A percentile compares a stretch with the other conserved stretches of the same genome.
Evolutionary conservation across 2,329 filamentous ascomycete species (phyloP).

Genomic region (Fusarium sp.): DNA sequence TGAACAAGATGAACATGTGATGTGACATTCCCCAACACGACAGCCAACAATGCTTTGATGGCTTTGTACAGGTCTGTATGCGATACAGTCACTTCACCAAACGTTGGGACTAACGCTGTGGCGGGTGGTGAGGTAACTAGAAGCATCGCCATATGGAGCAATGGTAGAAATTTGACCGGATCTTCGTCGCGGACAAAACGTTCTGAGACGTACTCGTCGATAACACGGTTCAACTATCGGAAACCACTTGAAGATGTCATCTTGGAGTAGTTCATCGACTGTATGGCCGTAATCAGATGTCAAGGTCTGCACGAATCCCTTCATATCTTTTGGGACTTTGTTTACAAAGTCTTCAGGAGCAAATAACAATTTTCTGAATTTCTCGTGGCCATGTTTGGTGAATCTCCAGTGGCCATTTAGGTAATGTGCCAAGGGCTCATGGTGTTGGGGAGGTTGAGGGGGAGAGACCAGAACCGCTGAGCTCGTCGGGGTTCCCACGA

Average conservation of each 20-base stretch:
- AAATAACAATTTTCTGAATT: background rate
- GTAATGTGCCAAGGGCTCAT: background rate
- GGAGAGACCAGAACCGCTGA: too few species aligned
- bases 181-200: background rate
- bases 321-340: background rate
- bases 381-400: background rate
- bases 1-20: background rate
- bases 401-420: background rate
- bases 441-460: too few species aligned
- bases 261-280: background rate
- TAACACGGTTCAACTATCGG: background rate
- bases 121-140: background rate
- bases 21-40: background rate
- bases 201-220: background rate
- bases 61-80: background rate
- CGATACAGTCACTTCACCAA: accelerated
- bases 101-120: too few species aligned
- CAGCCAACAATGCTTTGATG: background rate
- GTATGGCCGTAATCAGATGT: background rate
- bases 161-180: background rate
- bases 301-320: background rate
- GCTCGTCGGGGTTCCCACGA: too few species aligned
- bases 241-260: background rate
- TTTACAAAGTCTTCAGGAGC: accelerated
- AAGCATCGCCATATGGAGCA: background rate